Conservation (phyloP, 2,329 filamentous ascomycete genomes). For the Aspergillus puulaauensis region DNA sequence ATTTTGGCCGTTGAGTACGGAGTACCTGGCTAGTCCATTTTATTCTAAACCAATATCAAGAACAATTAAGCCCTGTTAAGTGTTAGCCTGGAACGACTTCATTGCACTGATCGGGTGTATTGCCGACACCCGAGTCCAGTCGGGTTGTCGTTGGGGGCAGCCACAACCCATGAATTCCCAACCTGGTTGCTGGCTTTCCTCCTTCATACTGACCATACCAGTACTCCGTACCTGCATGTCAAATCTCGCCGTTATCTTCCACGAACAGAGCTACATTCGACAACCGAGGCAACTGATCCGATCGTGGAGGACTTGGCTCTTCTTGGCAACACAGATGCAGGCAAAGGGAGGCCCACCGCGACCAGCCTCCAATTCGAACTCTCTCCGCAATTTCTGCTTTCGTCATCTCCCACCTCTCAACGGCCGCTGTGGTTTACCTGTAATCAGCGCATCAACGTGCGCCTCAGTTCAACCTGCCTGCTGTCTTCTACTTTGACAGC, state of each 20-base stretch:
- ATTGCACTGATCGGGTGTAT: neutral
- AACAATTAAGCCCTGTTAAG: neutral
- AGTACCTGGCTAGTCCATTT: neutral
- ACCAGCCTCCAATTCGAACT: neutral
- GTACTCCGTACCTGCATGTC: too few relatives aligned
- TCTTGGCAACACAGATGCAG: constrained; percentile 1
- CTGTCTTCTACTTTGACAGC: neutral
- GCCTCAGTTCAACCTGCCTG: neutral
- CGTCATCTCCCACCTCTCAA: neutral
- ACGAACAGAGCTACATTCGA: neutral
- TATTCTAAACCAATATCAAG: neutral
- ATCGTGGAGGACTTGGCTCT: constrained; percentile 7
- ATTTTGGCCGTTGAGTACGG: neutral
- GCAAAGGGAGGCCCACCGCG: neutral
- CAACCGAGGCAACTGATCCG: neutral
- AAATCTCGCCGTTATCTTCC: neutral
- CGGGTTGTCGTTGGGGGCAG: neutral
- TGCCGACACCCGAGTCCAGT: neutral
- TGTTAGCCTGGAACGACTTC: neutral
- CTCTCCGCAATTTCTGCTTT: constrained; percentile 5
- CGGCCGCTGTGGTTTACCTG: neutral
- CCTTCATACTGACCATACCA: too few relatives aligned
- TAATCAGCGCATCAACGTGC: neutral
- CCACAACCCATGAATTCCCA: neutral
- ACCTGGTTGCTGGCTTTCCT: neutral